These are phyloP conservation scores for Groenewaldozyma salmanticensis DNA, from an alignment of 805 yeast genomes.

Conservation along the genomic window DNA sequence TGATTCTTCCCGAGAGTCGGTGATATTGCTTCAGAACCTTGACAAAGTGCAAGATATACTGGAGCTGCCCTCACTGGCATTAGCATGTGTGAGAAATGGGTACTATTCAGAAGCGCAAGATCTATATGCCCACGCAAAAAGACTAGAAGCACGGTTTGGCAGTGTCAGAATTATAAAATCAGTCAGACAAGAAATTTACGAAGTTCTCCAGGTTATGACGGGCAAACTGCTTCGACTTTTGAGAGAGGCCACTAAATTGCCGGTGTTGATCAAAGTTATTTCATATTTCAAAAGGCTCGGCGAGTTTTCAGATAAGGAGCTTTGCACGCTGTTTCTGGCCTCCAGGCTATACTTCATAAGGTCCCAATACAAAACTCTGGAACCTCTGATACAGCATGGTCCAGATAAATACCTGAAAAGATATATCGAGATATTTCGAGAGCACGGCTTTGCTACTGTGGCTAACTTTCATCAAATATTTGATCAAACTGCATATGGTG, in stretches of 20 bases:
- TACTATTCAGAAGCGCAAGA: slow-evolving; percentile 86
- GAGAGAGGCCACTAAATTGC: slow-evolving; percentile 67
- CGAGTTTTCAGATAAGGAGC: slow-evolving; percentile 7
- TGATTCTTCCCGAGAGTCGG: slow-evolving; percentile 5
- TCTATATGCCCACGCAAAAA: slow-evolving; percentile 60
- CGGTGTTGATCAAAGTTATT: slow-evolving; percentile 68
- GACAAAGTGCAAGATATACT: slow-evolving; percentile 67
- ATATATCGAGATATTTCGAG: slow-evolving; percentile 76
- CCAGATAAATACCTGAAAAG: slow-evolving; percentile 62
- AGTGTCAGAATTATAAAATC: slow-evolving; percentile 41
- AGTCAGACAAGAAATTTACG: slow-evolving; percentile 45
- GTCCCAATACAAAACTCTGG: slow-evolving; percentile 47
- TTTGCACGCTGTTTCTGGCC: slow-evolving; percentile 52
- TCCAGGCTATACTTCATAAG: slow-evolving; percentile 61
- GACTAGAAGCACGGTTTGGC: slow-evolving; percentile 63
- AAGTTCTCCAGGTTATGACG: slow-evolving; percentile 51
- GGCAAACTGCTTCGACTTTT: slow-evolving; percentile 58
- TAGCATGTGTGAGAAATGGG: slow-evolving; percentile 77
- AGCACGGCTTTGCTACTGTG: slow-evolving; percentile 65
- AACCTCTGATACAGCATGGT: slow-evolving; percentile 45
- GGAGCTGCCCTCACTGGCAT: slow-evolving; percentile 74
- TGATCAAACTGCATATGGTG: slow-evolving; percentile 18
- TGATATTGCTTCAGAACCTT: slow-evolving; percentile 34
- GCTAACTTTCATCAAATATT: slow-evolving; percentile 59
- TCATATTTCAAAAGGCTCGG: slow-evolving; percentile 59